Percentiles rank a stretch among this genome's conserved stretches.
phyloP scores from a whole-genome alignment of 1,284 basidiomycete species.

The Boletus smithii region DNA sequence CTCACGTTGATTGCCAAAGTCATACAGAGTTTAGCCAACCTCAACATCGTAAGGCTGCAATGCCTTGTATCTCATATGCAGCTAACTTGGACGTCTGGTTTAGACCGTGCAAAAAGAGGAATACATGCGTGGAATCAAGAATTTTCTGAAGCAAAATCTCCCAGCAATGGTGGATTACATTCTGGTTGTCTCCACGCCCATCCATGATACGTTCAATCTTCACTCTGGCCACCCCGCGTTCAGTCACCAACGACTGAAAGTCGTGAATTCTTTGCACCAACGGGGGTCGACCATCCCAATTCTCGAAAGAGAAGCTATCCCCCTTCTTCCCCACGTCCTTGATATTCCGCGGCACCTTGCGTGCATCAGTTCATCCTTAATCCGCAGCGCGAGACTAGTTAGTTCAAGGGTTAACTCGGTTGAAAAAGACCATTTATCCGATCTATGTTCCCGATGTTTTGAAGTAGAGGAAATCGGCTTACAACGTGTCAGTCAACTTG shows the following conservation, averaged over 20 bases:
- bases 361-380: conserved; percentile 67
- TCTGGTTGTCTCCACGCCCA: conserved; percentile 59
- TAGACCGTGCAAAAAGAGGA: conserved; percentile 68
- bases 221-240: conserved; percentile 34
- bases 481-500: conserved; percentile 29
- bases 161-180: conserved; percentile 75
- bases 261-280: conserved; percentile 54
- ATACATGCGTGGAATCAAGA: conserved; percentile 67
- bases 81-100: conserved; percentile 6
- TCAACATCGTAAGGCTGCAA: conserved; percentile 56
- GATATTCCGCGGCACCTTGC: conserved; percentile 73
- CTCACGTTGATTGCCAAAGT: conserved; percentile 77
- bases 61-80: not conserved
- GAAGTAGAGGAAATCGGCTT: conserved; percentile 31
- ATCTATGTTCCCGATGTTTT: conserved; percentile 30
- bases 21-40: conserved; percentile 75
- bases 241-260: conserved; percentile 50
- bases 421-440: conserved; percentile 27
- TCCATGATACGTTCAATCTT: conserved; percentile 34
- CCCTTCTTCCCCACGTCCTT: conserved; percentile 62
- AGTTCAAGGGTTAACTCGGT: conserved; percentile 32
- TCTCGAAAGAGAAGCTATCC: conserved; percentile 66
- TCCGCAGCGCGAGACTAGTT: conserved; percentile 51
- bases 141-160: conserved; percentile 57
- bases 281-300: conserved; percentile 50